Base-by-base conservation (phyloP, 495 filamentous ascomycete species). In the Parathielavia hyrcaniae region DNA sequence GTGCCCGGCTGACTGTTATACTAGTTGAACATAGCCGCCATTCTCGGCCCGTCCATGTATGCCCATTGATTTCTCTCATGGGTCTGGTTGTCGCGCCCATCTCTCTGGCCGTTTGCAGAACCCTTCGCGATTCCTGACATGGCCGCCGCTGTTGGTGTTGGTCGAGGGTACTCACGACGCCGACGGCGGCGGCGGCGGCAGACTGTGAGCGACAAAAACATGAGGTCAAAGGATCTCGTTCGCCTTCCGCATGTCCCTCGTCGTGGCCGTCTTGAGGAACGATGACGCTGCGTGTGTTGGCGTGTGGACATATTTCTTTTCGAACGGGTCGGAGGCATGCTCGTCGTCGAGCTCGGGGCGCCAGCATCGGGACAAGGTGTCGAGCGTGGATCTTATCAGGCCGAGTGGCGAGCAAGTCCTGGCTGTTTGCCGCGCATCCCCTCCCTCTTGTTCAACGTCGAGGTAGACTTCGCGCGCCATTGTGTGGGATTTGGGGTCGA, bases 261-360 rank as follows among this genome's bases (percentile, higher is more conserved):
- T 60, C 8, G 74, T 73, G 16, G 75, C 67, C 0, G 76, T 77
- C 58, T 61, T 69, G 17, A 76, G 58, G 61, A 71, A 73, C n/a
- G 75, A 71, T 8, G 64, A 53, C 8, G 63, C 70, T 5, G 77
- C 73, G 47, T 80, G 73, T 1, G 67, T 70, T 22, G 76, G 77
- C 5, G 58, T 60, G 53, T 75, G 69, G 38, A 62, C 59, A 57
- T 71, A 73, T 57, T 63, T 68, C 62, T 66, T 67, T 34, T 66
- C 44, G 5, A 60, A 2, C 0, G 59, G 7, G 19, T 48, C 19
- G 49, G 32, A 2, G n/a, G 35, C 9, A 4, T 13, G 45, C 43
- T 39, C 38, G 38, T 39, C 38, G 38, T 39, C 11, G 39, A 53
- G 46, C 11, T 60, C 53, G 19, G 50, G 32, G 5, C 32, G 34